Conservation (phyloP, 1,139 yeast genomes). For the Pichia kudriavzevii region DNA sequence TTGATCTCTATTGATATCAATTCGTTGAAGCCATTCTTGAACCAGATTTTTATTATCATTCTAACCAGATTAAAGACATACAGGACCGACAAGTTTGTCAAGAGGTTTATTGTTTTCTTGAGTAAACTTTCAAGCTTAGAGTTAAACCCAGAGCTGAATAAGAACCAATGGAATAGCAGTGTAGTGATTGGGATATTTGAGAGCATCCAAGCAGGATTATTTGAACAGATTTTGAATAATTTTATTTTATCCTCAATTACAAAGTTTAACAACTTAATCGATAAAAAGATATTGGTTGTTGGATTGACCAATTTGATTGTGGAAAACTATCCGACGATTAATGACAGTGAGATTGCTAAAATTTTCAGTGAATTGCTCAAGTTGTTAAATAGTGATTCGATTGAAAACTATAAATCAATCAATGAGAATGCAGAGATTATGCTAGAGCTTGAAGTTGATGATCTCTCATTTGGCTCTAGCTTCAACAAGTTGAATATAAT, state of each 20-base stretch:
- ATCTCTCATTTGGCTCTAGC: conserved; percentile 73
- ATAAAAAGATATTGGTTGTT: conserved; percentile 66
- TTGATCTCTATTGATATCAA: conserved; percentile 49
- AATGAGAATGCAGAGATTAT: conserved; percentile 28
- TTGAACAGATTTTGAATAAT: conserved; percentile 30
- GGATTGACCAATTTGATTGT: conserved; percentile 62
- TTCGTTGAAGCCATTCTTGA: conserved; percentile 47
- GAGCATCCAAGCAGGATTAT: conserved; percentile 46
- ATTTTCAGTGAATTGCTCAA: conserved; percentile 48
- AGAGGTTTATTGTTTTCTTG: conserved; percentile 61
- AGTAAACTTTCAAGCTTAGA: conserved; percentile 42
- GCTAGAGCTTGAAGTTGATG: conserved; percentile 55
- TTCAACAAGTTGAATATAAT: conserved; percentile 69
- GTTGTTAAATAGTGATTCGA: conserved; percentile 35
- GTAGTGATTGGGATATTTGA: conserved; percentile 54
- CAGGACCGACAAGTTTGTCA: conserved; percentile 74
- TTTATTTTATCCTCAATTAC: conserved; percentile 64
- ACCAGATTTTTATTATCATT: conserved; percentile 67
- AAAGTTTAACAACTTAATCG: conserved; percentile 58
- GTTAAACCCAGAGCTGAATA: conserved; percentile 17
- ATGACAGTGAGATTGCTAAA: conserved; percentile 36
- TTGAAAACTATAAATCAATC: conserved; percentile 28
- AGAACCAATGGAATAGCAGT: conserved; percentile 34
- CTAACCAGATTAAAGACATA: conserved; percentile 75
- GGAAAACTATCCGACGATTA: conserved; percentile 26